Conservation (phyloP, 1,139 yeast genomes). For the Saccharomyces hybrid region DNA sequence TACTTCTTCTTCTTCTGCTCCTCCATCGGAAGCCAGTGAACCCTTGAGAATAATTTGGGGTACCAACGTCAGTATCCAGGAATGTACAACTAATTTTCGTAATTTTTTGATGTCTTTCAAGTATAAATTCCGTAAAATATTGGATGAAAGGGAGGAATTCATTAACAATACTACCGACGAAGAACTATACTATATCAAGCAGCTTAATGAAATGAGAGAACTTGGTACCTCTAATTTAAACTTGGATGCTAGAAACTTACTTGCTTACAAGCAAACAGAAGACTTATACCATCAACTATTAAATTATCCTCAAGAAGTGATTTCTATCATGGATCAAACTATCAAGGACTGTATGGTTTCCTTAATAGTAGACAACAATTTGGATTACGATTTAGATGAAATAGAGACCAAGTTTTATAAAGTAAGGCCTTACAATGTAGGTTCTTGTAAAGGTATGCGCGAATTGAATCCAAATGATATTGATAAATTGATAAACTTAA, state of each 20-base stretch:
- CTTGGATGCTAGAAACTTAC: constrained; percentile 71
- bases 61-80: constrained; percentile 88
- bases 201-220: constrained; percentile 65
- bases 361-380: constrained; percentile 52
- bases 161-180: constrained; percentile 55
- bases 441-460: constrained; percentile 73
- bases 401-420: constrained; percentile 79
- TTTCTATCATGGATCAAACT: constrained; percentile 96
- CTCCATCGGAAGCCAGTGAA: constrained; percentile 42
- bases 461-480: constrained; percentile 93
- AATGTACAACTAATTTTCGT: constrained; percentile 70
- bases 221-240: constrained; percentile 77
- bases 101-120: constrained; percentile 80
- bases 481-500: constrained; percentile 83
- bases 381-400: constrained; percentile 37
- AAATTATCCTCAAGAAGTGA: constrained; percentile 92
- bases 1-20: constrained; percentile 24
- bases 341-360: constrained; percentile 85
- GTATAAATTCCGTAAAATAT: constrained; percentile 57
- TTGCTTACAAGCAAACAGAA: constrained; percentile 67
- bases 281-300: constrained; percentile 77
- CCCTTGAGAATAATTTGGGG: constrained; percentile 97
- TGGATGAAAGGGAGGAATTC: constrained; percentile 41
- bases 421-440: constrained; percentile 78
- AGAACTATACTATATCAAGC: constrained; percentile 63